phyloP scores from a whole-genome alignment of 768 basidiomycete species.

The Aureoboletus auriporus region DNA sequence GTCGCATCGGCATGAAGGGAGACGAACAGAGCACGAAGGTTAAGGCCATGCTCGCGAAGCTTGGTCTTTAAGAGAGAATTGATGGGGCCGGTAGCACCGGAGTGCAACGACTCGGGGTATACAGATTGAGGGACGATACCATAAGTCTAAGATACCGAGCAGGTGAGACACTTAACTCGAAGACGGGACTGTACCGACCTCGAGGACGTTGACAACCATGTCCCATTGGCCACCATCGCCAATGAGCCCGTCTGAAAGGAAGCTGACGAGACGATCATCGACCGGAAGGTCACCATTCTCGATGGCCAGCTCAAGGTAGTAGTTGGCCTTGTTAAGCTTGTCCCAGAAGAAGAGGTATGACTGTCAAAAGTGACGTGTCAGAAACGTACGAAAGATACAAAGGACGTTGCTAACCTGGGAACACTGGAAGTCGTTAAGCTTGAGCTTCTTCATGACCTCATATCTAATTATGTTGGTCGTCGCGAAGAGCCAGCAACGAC shows the following conservation, averaged over 20 bases:
- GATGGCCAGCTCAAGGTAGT: constrained; percentile 86
- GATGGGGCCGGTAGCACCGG: constrained; percentile 66
- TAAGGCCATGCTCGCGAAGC: constrained; percentile 85
- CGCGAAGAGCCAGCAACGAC: constrained; percentile 95
- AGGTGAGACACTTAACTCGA: constrained; percentile 27
- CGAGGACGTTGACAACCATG: constrained; percentile 72
- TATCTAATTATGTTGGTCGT: constrained; percentile 85
- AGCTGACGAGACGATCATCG: constrained; percentile 78
- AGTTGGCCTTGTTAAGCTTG: constrained; percentile 88
- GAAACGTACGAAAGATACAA: background rate
- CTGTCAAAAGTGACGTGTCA: constrained; percentile 32
- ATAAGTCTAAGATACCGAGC: constrained; percentile 48
- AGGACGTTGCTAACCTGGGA: constrained; percentile 57
- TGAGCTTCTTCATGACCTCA: constrained; percentile 80
- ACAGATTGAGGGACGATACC: constrained; percentile 82
- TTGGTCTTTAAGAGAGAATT: constrained; percentile 84
- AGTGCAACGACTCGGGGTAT: constrained; percentile 84
- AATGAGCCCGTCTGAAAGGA: constrained; percentile 73
- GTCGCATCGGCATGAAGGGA: constrained; percentile 45
- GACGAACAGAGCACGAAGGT: constrained; percentile 61
- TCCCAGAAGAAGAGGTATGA: constrained; percentile 96
- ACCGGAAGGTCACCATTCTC: constrained; percentile 75
- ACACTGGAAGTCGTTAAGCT: constrained; percentile 85
- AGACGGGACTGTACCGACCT: constrained; percentile 34
- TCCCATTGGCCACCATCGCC: constrained; percentile 96